Conservation (phyloP, 2,329 filamentous ascomycete species). For the Epichloe sibirici region DNA sequence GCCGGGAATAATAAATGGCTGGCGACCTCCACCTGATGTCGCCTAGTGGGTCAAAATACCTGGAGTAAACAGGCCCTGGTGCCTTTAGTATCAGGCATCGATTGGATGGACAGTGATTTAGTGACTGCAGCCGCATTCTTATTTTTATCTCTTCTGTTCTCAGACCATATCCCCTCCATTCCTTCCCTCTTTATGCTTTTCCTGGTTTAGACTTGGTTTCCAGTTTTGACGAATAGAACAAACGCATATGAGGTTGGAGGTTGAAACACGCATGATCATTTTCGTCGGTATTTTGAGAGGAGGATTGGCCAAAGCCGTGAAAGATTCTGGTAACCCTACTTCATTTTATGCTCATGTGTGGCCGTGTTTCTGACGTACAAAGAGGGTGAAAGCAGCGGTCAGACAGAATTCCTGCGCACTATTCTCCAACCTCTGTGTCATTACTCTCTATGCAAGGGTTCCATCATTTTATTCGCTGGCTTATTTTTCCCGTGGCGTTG, state of each 20-base stretch:
- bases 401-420: background rate
- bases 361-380: background rate
- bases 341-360: background rate
- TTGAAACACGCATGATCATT: background rate
- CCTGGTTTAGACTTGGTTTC: constrained; percentile 4
- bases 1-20: constrained; percentile 9
- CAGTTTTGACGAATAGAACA: constrained; percentile 1
- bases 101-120: background rate
- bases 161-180: background rate
- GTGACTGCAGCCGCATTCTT: background rate
- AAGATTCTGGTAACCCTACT: background rate
- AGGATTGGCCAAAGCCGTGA: background rate
- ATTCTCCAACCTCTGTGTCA: background rate
- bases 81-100: background rate
- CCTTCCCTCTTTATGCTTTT: background rate
- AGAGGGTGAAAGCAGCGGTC: background rate
- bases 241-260: background rate
- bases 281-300: background rate
- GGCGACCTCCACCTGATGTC: constrained; percentile 8
- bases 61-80: background rate
- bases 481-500: background rate
- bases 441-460: too few relatives aligned
- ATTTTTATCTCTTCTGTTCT: background rate
- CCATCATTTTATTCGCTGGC: too few relatives aligned
- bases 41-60: constrained; percentile 3